These are phyloP conservation scores for Daedaleopsis sinensis DNA, from an alignment of 768 basidiomycete species.

Conservation along the genomic window DNA sequence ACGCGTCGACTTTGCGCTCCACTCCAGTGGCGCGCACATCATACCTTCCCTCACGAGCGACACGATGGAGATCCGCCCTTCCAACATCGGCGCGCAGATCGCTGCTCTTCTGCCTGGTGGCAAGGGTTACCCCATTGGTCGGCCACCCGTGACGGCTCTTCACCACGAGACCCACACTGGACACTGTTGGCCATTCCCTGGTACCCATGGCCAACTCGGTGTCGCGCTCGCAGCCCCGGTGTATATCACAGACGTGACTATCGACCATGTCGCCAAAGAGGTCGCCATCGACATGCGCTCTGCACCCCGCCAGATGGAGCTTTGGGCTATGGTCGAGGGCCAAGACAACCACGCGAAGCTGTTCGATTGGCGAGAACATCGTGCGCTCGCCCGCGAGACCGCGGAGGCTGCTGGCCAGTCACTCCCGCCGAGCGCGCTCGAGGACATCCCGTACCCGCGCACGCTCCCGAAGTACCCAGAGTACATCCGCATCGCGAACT, in stretches of 20 bases:
- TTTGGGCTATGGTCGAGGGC: conserved; percentile 90
- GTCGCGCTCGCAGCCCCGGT: conserved; percentile 71
- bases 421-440: conserved; percentile 10
- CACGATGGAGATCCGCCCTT: conserved; percentile 70
- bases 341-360: conserved; percentile 68
- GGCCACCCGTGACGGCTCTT: conserved; percentile 84
- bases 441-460: conserved; percentile 29
- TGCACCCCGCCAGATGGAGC: conserved; percentile 85
- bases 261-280: conserved; percentile 87
- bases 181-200: conserved; percentile 92
- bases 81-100: conserved; percentile 49
- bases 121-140: conserved; percentile 65
- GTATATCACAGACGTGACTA: conserved; percentile 67
- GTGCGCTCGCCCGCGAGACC: conserved; percentile 33
- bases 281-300: conserved; percentile 79
- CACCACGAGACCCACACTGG: conserved; percentile 84
- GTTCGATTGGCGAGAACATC: conserved; percentile 53
- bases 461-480: conserved; percentile 31
- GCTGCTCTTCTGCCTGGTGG: conserved; percentile 60
- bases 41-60: conserved; percentile 83
- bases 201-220: conserved; percentile 78
- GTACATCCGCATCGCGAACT: conserved; percentile 47
- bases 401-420: conserved; percentile 17
- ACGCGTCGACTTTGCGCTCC: conserved; percentile 83
- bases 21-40: conserved; percentile 78